A percentile compares a stretch with the other conserved stretches of the same genome.
Conservation (phyloP, 257 asterid genomes). For the Capsicum pubescens region DNA sequence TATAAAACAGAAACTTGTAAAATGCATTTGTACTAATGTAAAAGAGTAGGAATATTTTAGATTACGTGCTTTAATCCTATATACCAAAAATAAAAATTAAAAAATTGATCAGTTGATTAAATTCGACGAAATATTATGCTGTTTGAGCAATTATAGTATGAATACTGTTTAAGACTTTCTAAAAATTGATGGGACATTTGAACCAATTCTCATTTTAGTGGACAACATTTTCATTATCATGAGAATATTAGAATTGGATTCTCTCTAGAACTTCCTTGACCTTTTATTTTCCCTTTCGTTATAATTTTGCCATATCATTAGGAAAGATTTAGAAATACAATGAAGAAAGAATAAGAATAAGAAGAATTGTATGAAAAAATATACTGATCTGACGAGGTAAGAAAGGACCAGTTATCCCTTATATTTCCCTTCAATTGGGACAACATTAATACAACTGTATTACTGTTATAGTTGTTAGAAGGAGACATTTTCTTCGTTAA, state of each 20-base stretch:
- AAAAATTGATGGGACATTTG: slow-evolving; percentile 26
- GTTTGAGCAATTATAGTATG: slow-evolving; percentile 8
- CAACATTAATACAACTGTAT: too few relatives aligned
- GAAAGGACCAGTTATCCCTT: too few relatives aligned
- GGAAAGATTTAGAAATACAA: too few relatives aligned
- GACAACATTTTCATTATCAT: slow-evolving; percentile 17
- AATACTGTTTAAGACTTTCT: background rate
- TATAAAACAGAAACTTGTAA: background rate
- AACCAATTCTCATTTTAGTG: slow-evolving; percentile 18
- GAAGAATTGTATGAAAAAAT: too few relatives aligned
- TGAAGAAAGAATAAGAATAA: too few relatives aligned
- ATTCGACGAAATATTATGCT: background rate
- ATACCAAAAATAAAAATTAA: background rate
- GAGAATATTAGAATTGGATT: slow-evolving; percentile 16
- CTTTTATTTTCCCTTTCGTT: background rate
- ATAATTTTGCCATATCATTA: background rate
- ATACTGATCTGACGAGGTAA: too few relatives aligned
- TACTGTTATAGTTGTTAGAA: too few relatives aligned
- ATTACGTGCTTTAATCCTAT: background rate
- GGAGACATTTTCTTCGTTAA: too few relatives aligned
- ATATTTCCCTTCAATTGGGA: too few relatives aligned
- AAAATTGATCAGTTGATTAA: background rate
- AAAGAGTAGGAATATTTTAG: background rate
- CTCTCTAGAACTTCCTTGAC: background rate
- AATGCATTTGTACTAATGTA: background rate